phyloP scores from a whole-genome alignment of 1,284 basidiomycete species.

The Nidula niveotomentosa region DNA sequence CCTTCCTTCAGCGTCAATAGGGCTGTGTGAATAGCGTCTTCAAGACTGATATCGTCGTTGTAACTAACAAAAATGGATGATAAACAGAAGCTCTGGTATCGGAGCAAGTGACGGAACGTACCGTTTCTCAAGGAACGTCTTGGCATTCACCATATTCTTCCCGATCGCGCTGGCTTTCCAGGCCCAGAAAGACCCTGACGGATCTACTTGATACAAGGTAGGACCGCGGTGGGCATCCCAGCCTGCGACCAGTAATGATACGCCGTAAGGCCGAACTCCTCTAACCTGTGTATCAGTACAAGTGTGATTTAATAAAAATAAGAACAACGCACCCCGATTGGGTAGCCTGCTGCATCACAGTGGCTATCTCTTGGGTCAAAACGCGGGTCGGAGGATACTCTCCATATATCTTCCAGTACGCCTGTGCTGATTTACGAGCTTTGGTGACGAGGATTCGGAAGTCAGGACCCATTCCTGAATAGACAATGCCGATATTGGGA shows the following conservation, averaged over 20 bases:
- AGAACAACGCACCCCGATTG: slow-evolving; percentile 82
- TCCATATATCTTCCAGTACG: slow-evolving; percentile 99
- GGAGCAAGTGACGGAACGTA: slow-evolving; percentile 33
- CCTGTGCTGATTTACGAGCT: slow-evolving; percentile 96
- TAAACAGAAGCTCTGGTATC: too few species aligned
- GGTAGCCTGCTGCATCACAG: slow-evolving; percentile 98
- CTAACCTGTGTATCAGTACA: slow-evolving; percentile 40
- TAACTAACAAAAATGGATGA: slow-evolving; percentile 58
- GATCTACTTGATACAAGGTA: slow-evolving; percentile 97
- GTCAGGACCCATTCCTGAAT: slow-evolving; percentile 99
- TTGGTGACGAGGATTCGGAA: slow-evolving; percentile 93
- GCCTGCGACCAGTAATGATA: slow-evolving; percentile 95
- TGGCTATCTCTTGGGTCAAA: slow-evolving; percentile 96
- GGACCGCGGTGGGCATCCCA: slow-evolving; percentile 94
- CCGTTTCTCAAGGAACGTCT: slow-evolving; percentile 99
- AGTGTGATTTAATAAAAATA: slow-evolving; percentile 10
- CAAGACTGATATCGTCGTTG: slow-evolving; percentile 98
- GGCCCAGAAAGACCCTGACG: slow-evolving; percentile 98
- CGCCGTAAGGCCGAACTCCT: slow-evolving; percentile 97
- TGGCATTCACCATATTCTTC: slow-evolving; percentile 99
- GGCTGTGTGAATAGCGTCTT: slow-evolving; percentile 99
- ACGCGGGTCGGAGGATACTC: slow-evolving; percentile 99
- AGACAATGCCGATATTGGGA: slow-evolving; percentile 99
- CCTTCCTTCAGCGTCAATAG: slow-evolving; percentile 98
- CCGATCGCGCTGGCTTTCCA: slow-evolving; percentile 99